phyloP scores from a whole-genome alignment of 1,284 basidiomycete genomes.

The Moesziomyces antarcticus region DNA sequence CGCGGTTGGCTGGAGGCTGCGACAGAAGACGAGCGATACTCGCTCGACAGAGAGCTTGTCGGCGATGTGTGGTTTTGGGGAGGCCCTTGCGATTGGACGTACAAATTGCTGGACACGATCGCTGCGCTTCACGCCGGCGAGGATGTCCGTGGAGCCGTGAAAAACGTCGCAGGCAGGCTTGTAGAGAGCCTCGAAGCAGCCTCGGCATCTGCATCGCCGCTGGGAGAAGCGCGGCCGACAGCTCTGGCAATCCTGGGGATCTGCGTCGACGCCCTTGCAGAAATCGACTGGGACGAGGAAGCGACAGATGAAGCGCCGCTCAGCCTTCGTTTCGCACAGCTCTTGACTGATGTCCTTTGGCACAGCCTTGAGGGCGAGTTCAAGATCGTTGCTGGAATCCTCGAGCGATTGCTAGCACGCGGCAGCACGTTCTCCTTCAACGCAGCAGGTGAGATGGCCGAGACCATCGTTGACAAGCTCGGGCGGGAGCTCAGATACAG shows the following conservation, averaged over 20 bases:
- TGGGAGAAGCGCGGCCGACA: not conserved
- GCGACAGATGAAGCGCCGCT: not conserved
- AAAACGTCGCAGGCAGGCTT: not conserved
- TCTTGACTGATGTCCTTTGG: constrained; percentile 13
- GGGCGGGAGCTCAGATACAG: not conserved
- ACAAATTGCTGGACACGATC: constrained; percentile 2
- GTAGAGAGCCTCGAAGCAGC: constrained; percentile 13
- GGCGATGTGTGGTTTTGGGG: not conserved
- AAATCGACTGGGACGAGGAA: not conserved
- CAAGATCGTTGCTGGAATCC: constrained; percentile 9
- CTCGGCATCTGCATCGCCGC: not conserved
- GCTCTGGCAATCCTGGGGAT: constrained; percentile 16
- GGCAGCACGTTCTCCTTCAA: not conserved
- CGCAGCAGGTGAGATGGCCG: not conserved
- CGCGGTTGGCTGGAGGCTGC: constrained; percentile 18
- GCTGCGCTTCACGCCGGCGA: constrained; percentile 1
- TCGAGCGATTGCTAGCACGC: constrained; percentile 12
- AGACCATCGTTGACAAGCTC: constrained; percentile 3
- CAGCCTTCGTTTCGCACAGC: not conserved
- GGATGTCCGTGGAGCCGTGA: not conserved
- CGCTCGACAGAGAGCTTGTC: constrained; percentile 11
- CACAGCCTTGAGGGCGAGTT: not conserved
- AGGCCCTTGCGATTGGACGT: constrained; percentile 15
- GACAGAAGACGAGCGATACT: not conserved
- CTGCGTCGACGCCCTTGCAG: constrained; percentile 14